Base-by-base conservation (phyloP, 2,329 filamentous ascomycete genomes). In the Didymella lethalis region DNA sequence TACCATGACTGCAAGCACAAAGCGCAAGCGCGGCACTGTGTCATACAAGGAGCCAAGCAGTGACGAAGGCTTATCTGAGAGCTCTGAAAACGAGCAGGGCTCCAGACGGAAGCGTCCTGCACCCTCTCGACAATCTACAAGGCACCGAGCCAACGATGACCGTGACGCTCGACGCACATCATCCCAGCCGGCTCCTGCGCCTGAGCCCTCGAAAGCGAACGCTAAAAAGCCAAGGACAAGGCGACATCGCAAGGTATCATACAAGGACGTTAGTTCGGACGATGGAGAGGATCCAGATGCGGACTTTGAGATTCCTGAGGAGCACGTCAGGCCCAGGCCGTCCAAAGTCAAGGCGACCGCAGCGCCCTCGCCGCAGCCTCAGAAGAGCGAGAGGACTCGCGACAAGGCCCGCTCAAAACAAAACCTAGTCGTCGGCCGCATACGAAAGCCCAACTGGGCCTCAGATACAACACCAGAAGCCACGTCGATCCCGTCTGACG, bases 41-140 rank as follows among this genome's bases (percentile, higher is more conserved):
- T 77, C 75, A 29, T 78, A 78, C 52, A 72, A 67, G 51, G 76
- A 78, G 55, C 70, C 70, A 32, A 76, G 72, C 54, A 75, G 68
- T 54, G 72, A 75, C 25, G 73, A 76, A 5, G 73, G 71, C 26
- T 18, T 68, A 1, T 66, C 68, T 7, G 65, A 64, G 4, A 61
- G 62, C 51, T 68, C 69, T 20, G 69, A 58, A 8, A 31, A 60
- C 1, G 68, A 64, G 12, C 51, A 25, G 20, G 38, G 28, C 3
- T 26, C 59, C 7, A 53, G 46, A 16, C 62, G 52, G n/a, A 67
- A 67, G 59, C 69, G 62, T 36, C 26, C 56, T 26, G 52, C 56
- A 14, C 69, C 71, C 10, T 64, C 66, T 18, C 68, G 73, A 48
- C 65, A 69, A 34, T 71, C 71, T 14, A 56, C 63, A n/a, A 67